These are phyloP conservation scores for Claviceps digitariae DNA, from an alignment of 2,329 filamentous ascomycete genomes.

Conservation along the genomic window DNA sequence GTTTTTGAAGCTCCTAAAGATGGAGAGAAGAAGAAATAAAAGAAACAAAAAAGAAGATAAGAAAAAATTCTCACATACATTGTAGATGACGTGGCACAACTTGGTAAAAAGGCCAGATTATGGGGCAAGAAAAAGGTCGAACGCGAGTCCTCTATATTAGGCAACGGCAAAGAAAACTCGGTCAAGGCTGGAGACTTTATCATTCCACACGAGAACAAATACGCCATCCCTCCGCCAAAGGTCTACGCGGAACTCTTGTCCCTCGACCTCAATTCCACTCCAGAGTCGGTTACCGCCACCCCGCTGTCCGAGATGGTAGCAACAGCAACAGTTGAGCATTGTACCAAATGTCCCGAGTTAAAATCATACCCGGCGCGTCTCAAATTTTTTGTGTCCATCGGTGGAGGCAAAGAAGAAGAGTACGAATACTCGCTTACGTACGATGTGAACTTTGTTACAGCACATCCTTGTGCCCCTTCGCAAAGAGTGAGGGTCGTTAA, in stretches of 20 bases:
- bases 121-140: conserved; percentile 49
- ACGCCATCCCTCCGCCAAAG: conserved; percentile 32
- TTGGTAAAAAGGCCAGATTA: conserved; percentile 43
- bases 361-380: conserved; percentile 22
- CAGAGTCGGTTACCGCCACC: conserved; percentile 31
- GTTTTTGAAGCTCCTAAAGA: too few relatives aligned
- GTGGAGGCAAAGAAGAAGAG: conserved; percentile 27
- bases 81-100: conserved; percentile 33
- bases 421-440: conserved; percentile 34
- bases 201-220: conserved; percentile 43
- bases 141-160: conserved; percentile 45
- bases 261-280: conserved; percentile 32
- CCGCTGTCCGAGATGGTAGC: conserved; percentile 27
- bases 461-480: conserved; percentile 49
- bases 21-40: neutral
- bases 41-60: neutral
- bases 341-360: conserved; percentile 18
- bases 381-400: conserved; percentile 22
- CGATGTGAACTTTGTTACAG: conserved; percentile 52
- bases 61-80: neutral
- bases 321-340: conserved; percentile 24
- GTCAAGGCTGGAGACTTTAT: conserved; percentile 49
- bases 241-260: conserved; percentile 35
- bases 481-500: conserved; percentile 43
- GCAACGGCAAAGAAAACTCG: conserved; percentile 38